Percentiles rank a stretch among this genome's conserved stretches.
Evolutionary conservation across 495 filamentous ascomycete genomes (phyloP).

Genomic region (Eremomyces bilateralis): DNA sequence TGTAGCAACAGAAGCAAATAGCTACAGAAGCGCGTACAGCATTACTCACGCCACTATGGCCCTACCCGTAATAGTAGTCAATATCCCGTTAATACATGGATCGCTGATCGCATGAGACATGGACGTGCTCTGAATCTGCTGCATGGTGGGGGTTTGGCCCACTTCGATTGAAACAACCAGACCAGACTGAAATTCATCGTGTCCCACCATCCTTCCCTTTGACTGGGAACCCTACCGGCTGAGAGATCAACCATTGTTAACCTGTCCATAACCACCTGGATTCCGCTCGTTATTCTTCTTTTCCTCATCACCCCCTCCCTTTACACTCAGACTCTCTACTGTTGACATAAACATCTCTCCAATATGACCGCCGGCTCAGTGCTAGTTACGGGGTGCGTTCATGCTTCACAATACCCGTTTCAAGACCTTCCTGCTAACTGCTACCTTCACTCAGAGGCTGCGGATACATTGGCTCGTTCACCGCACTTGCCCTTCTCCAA

Average conservation of each 20-base stretch:
- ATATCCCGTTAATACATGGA: no score
- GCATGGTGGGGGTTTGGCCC: no score
- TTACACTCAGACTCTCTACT: not conserved
- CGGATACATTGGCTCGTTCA: slow-evolving; percentile 98
- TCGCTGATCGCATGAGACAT: no score
- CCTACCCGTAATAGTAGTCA: no score
- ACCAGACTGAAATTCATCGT: no score
- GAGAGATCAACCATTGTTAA: not conserved
- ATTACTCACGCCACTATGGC: no score
- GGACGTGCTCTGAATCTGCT: no score
- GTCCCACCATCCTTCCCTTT: not conserved
- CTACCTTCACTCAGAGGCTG: not conserved
- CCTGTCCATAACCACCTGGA: not conserved
- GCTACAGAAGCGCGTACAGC: no score
- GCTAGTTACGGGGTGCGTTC: slow-evolving; percentile 69
- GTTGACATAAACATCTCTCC: not conserved
- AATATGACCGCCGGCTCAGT: slow-evolving; percentile 70
- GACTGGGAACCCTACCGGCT: not conserved
- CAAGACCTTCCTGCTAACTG: slow-evolving; percentile 4
- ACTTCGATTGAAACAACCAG: no score
- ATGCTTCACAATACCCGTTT: slow-evolving; percentile 7
- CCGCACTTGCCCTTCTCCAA: slow-evolving; percentile 70
- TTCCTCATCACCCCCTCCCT: not conserved
- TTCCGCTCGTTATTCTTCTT: not conserved
- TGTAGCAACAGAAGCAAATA: no score